Base-by-base conservation (phyloP, 306 rosid genomes). In the Medicago arabica region DNA sequence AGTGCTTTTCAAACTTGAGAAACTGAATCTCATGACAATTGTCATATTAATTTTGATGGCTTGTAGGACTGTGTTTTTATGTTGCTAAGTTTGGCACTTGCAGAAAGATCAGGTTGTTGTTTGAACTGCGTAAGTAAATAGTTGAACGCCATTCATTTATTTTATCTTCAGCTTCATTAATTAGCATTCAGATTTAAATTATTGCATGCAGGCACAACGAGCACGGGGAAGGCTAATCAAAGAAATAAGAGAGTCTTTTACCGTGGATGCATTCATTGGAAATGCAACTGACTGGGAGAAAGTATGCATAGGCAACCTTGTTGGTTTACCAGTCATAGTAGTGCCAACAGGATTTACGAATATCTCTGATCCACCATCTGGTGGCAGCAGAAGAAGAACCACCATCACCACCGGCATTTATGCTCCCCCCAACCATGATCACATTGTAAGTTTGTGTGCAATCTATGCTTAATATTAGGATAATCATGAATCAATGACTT, bases 241-340 rank as follows among this genome's bases (percentile, higher is more conserved):
- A 43, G 95, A 89, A 84, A 84, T 89, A 51, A 78, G 62, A 79
- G 89, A 90, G 34, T 81, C 81, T 18, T 89, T 93, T 60, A 79
- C 75, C 0, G 83, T 90, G 7, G 93, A 93, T 73, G 97, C 97
- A 16, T 80, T 90, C 74, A 85, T 90, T 69, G 93, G 95, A 69
- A 81, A 85, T 80, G 97, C 92, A 64, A 77, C 92, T 7, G 90
- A 90, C 17, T 90, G 95, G 98, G 98, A 93, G 81, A 89, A 78
- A 83, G 88, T 93, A 40, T 89, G 93, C 79, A 5, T 87, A 36
- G 96, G 98, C 72, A 93, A 90, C 61, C 93, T 93, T 9, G 96
- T 89, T 50, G 87, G 96, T 60, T 75, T 89, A 70, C 98, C 92
- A 2, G 88, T 88, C 14, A 78, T 89, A 7, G 88, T 91, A 62